Evolutionary conservation across 1,139 yeast genomes (phyloP), one percentile per base, ranked within the genome.

Genomic region (Protomyces gravidus): DNA sequence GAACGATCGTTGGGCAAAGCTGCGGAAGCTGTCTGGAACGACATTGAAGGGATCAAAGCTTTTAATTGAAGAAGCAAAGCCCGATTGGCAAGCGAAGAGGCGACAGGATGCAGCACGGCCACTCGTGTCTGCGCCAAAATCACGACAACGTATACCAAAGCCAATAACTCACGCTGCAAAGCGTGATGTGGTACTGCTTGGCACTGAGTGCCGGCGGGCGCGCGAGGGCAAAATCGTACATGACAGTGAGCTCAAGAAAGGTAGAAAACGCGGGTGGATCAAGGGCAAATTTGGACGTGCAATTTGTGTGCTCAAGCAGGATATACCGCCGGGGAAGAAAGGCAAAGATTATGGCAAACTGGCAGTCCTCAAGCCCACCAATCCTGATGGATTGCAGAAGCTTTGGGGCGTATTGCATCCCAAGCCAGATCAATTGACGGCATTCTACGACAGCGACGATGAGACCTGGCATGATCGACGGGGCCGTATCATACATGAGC

Each of bases 401-500:
- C 51, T 53, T 13, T 53, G 58, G 58, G 58, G 58, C 15, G 28
- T 50, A 2, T 42, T 50, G 33, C 51, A 47, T 46, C 28, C 39
- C 2, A 15, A 25, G 17, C 27, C 50, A 7, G 51, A 46, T 33
- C 58, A 46, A 27, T 21, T 53, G 58, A 47, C 58, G 2, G 32
- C 33, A n/a, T 53, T 5, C 42, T 53, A 53, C 27, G 58, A 53
- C 23, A 50, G 48, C 21, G 58, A 53, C 19, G 51, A 53, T 13
- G 58, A 53, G 21, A 45, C 47, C 23, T 53, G 58, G 58, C 58
- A 46, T 30, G 58, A 53, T 28, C 45, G 58, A 15, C 46, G 58
- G 1, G 58, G 58, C 2, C 32, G 58, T 5, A 50, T 53, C n/a
- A 53, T 53, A 6, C 23, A 46, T 11, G 58, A 53, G 40, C 40